Conservation (phyloP, 2,329 filamentous ascomycete species). For the Diatrype stigma region DNA sequence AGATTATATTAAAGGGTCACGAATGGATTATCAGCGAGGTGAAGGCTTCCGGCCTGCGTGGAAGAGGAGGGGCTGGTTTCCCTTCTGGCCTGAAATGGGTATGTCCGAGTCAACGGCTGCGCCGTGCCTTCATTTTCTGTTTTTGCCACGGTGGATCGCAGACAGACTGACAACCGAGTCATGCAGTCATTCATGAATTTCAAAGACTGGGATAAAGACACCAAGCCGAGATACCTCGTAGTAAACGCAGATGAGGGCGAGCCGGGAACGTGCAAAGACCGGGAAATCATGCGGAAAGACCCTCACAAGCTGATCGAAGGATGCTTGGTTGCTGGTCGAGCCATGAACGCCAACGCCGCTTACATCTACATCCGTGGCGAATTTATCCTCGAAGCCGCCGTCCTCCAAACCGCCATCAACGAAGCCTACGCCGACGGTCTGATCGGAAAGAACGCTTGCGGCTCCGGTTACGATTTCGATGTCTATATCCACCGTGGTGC, state of each 20-base stretch:
- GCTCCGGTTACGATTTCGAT: conserved; percentile 95
- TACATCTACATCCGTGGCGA: conserved; percentile 99
- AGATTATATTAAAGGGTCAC: conserved; percentile 93
- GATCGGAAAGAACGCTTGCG: conserved; percentile 98
- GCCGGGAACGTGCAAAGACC: conserved; percentile 98
- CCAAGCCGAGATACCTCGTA: conserved; percentile 90
- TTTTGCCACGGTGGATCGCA: neutral
- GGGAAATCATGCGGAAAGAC: conserved; percentile 99
- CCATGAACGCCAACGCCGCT: conserved; percentile 97
- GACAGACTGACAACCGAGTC: conserved; percentile 12
- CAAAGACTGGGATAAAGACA: conserved; percentile 99
- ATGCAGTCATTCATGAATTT: conserved; percentile 97
- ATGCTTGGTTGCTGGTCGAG: conserved; percentile 89
- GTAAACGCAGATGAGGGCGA: conserved; percentile 99
- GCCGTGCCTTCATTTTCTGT: neutral
- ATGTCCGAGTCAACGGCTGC: conserved; percentile 22
- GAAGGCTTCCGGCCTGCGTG: conserved; percentile 92
- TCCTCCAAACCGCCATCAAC: conserved; percentile 92
- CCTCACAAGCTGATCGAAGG: conserved; percentile 98
- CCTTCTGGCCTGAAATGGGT: conserved; percentile 99
- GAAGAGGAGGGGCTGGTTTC: conserved; percentile 95
- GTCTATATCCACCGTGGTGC: conserved; percentile 95
- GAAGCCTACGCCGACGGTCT: conserved; percentile 93
- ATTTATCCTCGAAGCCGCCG: conserved; percentile 92
- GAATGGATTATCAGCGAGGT: conserved; percentile 98